A percentile compares a stretch with the other conserved stretches of the same genome.
Conservation (phyloP, 345 rosid genomes). For the Eucalyptus guilfoylei region DNA sequence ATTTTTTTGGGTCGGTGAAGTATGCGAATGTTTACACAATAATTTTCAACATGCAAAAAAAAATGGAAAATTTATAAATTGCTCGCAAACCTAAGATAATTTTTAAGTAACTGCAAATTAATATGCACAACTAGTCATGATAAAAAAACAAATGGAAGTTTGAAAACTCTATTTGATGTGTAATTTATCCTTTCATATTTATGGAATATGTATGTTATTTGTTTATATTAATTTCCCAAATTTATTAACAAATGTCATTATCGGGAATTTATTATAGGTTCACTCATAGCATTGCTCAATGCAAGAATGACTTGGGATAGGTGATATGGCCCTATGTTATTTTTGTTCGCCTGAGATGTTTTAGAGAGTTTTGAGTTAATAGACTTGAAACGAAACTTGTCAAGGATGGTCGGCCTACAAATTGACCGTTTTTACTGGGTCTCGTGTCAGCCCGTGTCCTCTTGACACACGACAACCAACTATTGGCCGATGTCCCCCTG, state of each 20-base stretch:
- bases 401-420: background rate
- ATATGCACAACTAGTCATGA: accelerated
- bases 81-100: accelerated
- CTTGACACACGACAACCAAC: background rate
- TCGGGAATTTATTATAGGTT: background rate
- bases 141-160: background rate
- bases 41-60: background rate
- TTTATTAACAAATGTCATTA: background rate
- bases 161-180: background rate
- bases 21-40: background rate
- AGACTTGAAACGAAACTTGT: background rate
- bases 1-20: background rate
- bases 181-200: background rate
- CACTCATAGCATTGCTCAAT: background rate
- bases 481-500: background rate
- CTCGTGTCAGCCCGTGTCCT: background rate
- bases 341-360: background rate
- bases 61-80: background rate
- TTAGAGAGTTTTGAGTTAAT: background rate
- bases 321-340: background rate
- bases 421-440: background rate
- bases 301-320: background rate
- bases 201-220: background rate
- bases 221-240: background rate
- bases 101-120: background rate